phyloP scores from a whole-genome alignment of 495 filamentous ascomycete species.

The Penicillium canariense region DNA sequence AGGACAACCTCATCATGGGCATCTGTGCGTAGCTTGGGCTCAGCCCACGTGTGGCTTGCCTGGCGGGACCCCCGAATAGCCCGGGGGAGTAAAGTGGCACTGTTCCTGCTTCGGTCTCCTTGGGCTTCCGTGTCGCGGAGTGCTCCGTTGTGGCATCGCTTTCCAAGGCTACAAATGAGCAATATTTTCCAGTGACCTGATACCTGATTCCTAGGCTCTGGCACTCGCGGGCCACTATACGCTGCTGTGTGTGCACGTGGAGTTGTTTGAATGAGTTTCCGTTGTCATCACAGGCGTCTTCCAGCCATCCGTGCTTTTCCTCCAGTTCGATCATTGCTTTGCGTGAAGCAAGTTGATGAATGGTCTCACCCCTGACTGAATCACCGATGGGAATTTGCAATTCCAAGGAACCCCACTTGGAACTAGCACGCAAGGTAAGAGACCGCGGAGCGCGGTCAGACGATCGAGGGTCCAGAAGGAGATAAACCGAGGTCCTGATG shows the following conservation, averaged over 20 bases:
- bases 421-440: conserved; percentile 55
- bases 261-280: conserved; percentile 47
- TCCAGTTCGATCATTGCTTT: conserved; percentile 68
- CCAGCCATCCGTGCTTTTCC: conserved; percentile 65
- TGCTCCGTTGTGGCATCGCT: conserved; percentile 15
- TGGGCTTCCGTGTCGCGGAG: background rate
- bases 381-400: conserved; percentile 60
- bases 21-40: no score
- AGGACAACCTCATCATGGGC: no score
- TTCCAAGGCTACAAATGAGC: conserved; percentile 67
- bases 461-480: conserved; percentile 54
- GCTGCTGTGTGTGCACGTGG: conserved; percentile 45
- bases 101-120: background rate
- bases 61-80: no score
- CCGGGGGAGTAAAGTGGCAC: background rate
- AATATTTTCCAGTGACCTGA: conserved; percentile 65
- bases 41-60: no score
- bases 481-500: conserved; percentile 59
- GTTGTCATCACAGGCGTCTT: conserved; percentile 43
- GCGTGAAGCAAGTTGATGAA: conserved; percentile 68
- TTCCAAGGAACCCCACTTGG: conserved; percentile 52
- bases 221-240: conserved; percentile 61
- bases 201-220: conserved; percentile 60
- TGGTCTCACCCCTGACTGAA: conserved; percentile 49
- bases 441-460: conserved; percentile 48